Percentiles rank a stretch among this genome's conserved stretches.
Evolutionary conservation across 1,284 basidiomycete genomes (phyloP).

Genomic region (Limonomyces culmigenus): DNA sequence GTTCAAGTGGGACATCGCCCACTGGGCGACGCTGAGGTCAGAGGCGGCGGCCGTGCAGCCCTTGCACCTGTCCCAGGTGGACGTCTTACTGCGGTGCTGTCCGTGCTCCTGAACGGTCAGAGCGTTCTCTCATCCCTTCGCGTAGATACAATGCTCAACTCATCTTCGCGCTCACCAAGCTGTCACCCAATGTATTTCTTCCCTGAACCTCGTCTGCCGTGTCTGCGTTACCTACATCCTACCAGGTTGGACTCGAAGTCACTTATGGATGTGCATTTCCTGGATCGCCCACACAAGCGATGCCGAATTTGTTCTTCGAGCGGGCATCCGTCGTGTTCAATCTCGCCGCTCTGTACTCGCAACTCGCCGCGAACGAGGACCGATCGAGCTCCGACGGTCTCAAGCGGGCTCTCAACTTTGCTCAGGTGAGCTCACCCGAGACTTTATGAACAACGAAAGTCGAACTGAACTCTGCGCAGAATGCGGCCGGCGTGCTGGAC

Average conservation of each 20-base stretch:
- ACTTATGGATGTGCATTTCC: constrained; percentile 61
- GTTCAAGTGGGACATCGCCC: constrained; percentile 67
- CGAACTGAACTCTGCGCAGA: constrained; percentile 22
- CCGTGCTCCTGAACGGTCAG: background rate
- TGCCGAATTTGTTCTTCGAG: constrained; percentile 69
- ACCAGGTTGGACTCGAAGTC: constrained; percentile 63
- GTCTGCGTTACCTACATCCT: constrained; percentile 3
- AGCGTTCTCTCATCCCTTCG: constrained; percentile 2
- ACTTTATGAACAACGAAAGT: background rate
- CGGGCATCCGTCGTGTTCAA: constrained; percentile 69
- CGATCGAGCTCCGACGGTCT: constrained; percentile 63
- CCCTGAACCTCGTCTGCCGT: background rate
- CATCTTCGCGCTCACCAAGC: constrained; percentile 55
- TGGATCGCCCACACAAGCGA: constrained; percentile 32
- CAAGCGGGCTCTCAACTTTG: constrained; percentile 51
- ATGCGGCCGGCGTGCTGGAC: constrained; percentile 60
- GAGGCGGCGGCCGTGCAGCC: constrained; percentile 36
- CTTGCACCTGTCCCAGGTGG: constrained; percentile 40
- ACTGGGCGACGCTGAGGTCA: constrained; percentile 55
- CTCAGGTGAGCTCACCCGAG: constrained; percentile 44
- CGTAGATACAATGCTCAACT: constrained; percentile 83
- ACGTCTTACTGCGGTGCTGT: constrained; percentile 26
- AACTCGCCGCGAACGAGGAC: constrained; percentile 49
- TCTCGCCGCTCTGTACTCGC: constrained; percentile 66
- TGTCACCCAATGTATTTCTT: constrained; percentile 48